Base-by-base conservation (phyloP, 1,284 basidiomycete genomes). In the Irpex sp. region DNA sequence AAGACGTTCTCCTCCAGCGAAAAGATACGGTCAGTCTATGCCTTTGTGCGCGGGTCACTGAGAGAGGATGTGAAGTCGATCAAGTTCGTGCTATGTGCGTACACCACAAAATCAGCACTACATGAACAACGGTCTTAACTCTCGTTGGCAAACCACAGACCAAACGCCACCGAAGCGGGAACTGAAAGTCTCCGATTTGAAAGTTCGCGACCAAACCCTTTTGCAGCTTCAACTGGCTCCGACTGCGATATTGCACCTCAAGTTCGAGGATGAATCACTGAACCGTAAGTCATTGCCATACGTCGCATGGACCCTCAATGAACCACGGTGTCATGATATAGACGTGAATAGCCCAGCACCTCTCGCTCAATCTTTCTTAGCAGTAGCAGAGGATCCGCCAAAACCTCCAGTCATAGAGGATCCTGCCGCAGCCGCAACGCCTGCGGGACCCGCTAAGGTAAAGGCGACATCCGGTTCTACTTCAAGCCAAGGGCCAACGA, bases 101-200 rank as follows among this genome's bases (percentile, higher is more conserved):
- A 48, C 47, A 36, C 11, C 15, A 13, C 34, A 11, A 19, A 5
- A 2, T 4, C 9, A 34, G 34, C 6, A 2, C 15, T 15, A 34
- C 26, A 26, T 26, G 3, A 4, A 26, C 26, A 3, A 4, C 3
- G 1, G 3, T 26, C 2, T 26, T 26, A 26, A 26, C 2, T 26
- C 3, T 26, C 3, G 26, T 4, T 26, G 26, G 26, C 26, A 4
- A 26, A 2, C 26, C 40, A 66, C 19, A 93, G 92, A 92, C 75
- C 91, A 94, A 66, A 79, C 82, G 1, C 93, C 93, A 9, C 94
- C 94, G 0, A 88, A 86, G 69, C 85, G 88, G 38, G 94, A 97
- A 63, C 81, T 94, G 68, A 90, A 86, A 66, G 89, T 92, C 13
- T 90, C 87, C 3, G 93, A 95, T 71, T 82, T 84, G 5, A 78